Base-by-base conservation (phyloP, 2,329 filamentous ascomycete genomes). In the Alternaria panax region DNA sequence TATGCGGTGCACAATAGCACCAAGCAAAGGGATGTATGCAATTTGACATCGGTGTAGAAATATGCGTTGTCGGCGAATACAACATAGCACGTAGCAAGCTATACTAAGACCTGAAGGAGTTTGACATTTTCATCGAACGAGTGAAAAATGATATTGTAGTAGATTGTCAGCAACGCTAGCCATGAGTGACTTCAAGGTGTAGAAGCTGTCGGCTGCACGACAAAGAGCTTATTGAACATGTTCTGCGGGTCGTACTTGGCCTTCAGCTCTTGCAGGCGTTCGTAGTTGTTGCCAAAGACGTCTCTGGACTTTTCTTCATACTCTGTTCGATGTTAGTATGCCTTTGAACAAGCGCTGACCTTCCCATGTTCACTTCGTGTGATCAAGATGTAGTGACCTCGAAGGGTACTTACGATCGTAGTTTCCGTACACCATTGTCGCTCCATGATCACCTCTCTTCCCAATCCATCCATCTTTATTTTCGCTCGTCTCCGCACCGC, bases 261-360 rank as follows among this genome's bases (percentile, higher is more conserved):
- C 40, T 62, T 57, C 14, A 61, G 24, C 12, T 51, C 50, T n/a
- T 56, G 55, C 25, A 59, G 16, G 14, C 55, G 54, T 36, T 51
- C 54, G 25, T 59, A 55, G 34, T 59, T 62, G 11, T 42, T 20
- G 3, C 59, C 55, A 14, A 59, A 60, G 7, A 62, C 54, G 28
- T 58, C 54, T 20, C 46, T 61, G 20, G 55, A 55, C 27, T 42
- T 36, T 9, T 62, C 59, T 55, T 61, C 55, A 5, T 62, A 62
- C 14, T 62, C 59, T 62, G 4, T 28, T 5, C 2, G 4, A 24
- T 2, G 34, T 59, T 20, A 59, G 46, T 41, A 20, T 42, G 2
- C 30, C 3, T 30, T 2, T 20, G 9, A 32, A 25, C 6, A n/a
- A 16, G 14, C 12, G 14, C 30, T 24, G 9, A 6, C 16, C 12